These are phyloP conservation scores for Eutrema salsugineum DNA, from an alignment of 441 rosid genomes.

Conservation along the genomic window DNA sequence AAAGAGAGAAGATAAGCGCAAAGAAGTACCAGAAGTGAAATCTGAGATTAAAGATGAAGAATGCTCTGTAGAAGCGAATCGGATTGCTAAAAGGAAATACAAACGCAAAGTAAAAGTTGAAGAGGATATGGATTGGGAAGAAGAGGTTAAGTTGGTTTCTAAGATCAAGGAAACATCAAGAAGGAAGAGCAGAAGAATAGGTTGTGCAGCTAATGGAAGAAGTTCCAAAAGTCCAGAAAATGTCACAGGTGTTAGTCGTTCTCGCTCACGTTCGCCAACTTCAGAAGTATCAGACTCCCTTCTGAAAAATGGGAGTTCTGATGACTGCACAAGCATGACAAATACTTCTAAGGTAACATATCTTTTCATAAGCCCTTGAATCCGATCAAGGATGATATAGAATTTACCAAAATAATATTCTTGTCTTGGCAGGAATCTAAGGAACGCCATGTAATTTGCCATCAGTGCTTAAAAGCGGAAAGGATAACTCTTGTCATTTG, in stretches of 20 bases:
- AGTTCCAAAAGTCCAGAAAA: constrained; percentile 2
- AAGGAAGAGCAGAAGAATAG: not conserved
- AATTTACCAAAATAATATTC: constrained; percentile 10
- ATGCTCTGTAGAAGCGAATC: no score
- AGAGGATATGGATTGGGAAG: constrained; percentile 17
- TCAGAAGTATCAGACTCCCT: constrained; percentile 16
- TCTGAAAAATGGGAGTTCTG: not conserved
- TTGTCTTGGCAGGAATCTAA: constrained; percentile 27
- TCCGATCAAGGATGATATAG: not conserved
- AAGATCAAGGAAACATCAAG: not conserved
- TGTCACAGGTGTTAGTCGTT: not conserved
- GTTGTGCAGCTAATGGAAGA: not conserved
- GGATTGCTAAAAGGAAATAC: not conserved
- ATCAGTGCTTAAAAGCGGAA: constrained; percentile 66
- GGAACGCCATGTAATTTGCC: constrained; percentile 39
- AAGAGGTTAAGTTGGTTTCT: not conserved
- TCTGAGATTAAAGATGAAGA: not conserved
- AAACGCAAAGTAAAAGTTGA: not conserved
- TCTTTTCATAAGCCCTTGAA: not conserved
- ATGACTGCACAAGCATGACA: not conserved
- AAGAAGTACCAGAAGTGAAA: not conserved
- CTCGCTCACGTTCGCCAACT: constrained; percentile 4
- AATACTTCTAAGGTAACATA: constrained; percentile 34
- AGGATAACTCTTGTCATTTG: constrained; percentile 58
- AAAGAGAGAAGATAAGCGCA: not conserved